A percentile compares a stretch with the other conserved stretches of the same genome.
Evolutionary conservation across 805 yeast species (phyloP).

Genomic region (Yarrowia sp.): DNA sequence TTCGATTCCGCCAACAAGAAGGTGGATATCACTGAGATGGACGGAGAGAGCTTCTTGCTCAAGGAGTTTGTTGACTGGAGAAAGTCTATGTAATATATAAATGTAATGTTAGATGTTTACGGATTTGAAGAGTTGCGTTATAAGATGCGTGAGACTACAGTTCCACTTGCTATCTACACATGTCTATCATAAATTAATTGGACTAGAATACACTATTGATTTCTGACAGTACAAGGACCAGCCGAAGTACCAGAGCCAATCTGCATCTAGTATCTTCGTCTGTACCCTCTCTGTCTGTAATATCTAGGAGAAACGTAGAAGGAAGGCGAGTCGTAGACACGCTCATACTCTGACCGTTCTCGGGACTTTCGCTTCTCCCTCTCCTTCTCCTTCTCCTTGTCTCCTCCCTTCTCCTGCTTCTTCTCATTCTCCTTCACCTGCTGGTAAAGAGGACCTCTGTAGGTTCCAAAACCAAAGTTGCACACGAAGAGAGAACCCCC

Average conservation of each 20-base stretch:
- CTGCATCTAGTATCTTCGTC: slow-evolving; percentile 13
- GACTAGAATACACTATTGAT: slow-evolving; percentile 8
- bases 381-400: slow-evolving; percentile 7
- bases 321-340: slow-evolving; percentile 17
- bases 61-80: slow-evolving; percentile 65
- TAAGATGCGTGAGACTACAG: no score
- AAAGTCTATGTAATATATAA: slow-evolving; percentile 34
- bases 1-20: slow-evolving; percentile 14
- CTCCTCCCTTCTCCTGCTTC: slow-evolving; percentile 8
- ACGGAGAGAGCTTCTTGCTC: slow-evolving; percentile 56
- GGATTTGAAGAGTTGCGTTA: no score
- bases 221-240: no score
- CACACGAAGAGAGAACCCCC: slow-evolving; percentile 48
- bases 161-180: not conserved
- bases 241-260: no score
- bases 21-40: slow-evolving; percentile 45
- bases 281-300: slow-evolving; percentile 24
- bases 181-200: slow-evolving; percentile 15
- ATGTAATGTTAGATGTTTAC: no score
- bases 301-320: slow-evolving; percentile 28
- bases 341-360: not conserved
- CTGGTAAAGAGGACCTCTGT: slow-evolving; percentile 39
- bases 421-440: slow-evolving; percentile 26
- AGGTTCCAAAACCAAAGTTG: slow-evolving; percentile 46
- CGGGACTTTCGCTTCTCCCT: slow-evolving; percentile 8